phyloP scores from a whole-genome alignment of 176 grass and related monocot genomes.

The Bonia amplexicaulis region DNA sequence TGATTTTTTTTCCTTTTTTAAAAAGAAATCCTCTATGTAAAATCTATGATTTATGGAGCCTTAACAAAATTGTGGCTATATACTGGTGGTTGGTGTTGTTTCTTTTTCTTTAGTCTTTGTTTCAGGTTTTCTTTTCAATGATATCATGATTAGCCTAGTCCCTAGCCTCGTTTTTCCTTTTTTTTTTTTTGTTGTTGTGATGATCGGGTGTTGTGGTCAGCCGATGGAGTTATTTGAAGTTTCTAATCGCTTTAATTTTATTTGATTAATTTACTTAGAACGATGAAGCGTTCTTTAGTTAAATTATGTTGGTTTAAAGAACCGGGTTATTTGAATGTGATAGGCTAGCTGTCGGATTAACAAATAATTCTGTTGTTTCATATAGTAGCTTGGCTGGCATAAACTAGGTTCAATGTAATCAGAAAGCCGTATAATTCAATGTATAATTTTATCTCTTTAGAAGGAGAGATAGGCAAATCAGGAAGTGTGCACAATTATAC shows the following conservation, averaged over 20 bases:
- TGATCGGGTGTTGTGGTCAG: background rate
- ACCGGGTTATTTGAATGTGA: background rate
- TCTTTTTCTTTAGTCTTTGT: background rate
- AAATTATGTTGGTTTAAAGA: background rate
- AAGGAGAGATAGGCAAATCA: background rate
- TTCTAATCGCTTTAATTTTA: background rate
- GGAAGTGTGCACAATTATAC: background rate
- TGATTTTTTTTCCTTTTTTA: background rate
- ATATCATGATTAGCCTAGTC: background rate
- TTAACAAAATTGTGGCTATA: background rate
- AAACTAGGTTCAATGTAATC: conserved; percentile 7
- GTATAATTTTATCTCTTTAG: background rate
- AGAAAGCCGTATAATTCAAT: background rate
- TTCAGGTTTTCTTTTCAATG: background rate
- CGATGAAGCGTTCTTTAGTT: background rate
- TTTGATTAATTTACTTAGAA: background rate
- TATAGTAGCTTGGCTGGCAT: conserved; percentile 11
- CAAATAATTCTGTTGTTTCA: background rate
- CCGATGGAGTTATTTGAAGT: background rate
- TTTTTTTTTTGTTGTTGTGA: background rate
- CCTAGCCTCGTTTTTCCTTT: background rate
- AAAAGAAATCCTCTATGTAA: background rate
- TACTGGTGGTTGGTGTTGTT: background rate
- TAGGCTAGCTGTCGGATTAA: background rate
- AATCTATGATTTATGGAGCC: background rate